Percentiles rank a stretch among this genome's conserved stretches.
Conservation (phyloP, 768 basidiomycete species). For the Dacryopinax primogenitus region DNA sequence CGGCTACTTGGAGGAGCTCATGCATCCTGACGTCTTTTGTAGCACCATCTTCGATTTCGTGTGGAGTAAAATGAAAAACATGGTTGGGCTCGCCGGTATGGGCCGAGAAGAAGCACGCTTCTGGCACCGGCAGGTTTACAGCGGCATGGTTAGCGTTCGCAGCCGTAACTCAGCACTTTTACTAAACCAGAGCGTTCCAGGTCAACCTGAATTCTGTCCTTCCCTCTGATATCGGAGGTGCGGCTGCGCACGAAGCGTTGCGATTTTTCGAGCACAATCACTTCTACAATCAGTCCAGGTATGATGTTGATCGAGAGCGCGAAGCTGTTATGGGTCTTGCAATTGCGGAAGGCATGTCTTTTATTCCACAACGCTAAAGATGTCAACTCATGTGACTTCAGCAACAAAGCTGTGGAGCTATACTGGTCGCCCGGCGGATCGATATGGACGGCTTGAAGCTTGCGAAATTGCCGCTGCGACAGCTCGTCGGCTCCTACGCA, state of each 20-base stretch:
- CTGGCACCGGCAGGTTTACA: slow-evolving; percentile 57
- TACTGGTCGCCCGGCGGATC: slow-evolving; percentile 34
- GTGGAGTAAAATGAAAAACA: slow-evolving; percentile 31
- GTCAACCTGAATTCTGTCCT: slow-evolving; percentile 39
- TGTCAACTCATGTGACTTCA: slow-evolving; percentile 21
- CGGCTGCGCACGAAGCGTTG: slow-evolving; percentile 67
- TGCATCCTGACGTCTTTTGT: not conserved
- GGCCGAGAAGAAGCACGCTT: slow-evolving; percentile 48
- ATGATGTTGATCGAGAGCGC: slow-evolving; percentile 48
- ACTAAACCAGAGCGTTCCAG: slow-evolving; percentile 24
- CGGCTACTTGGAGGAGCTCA: not conserved
- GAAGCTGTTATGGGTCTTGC: slow-evolving; percentile 58
- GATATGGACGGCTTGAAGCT: slow-evolving; percentile 38
- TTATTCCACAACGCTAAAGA: not conserved
- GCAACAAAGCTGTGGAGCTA: slow-evolving; percentile 46
- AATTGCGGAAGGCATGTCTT: slow-evolving; percentile 48
- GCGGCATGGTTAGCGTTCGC: slow-evolving; percentile 28
- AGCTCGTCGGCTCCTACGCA: slow-evolving; percentile 41
- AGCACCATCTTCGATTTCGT: slow-evolving; percentile 27
- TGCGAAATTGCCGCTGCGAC: slow-evolving; percentile 58
- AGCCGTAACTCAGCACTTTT: not conserved
- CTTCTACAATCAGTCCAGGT: slow-evolving; percentile 36
- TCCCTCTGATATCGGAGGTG: slow-evolving; percentile 55
- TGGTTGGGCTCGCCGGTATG: slow-evolving; percentile 23
- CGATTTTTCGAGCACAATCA: slow-evolving; percentile 50